Conservation (phyloP, 2,329 filamentous ascomycete genomes). For the Fusarium lyarnte region DNA sequence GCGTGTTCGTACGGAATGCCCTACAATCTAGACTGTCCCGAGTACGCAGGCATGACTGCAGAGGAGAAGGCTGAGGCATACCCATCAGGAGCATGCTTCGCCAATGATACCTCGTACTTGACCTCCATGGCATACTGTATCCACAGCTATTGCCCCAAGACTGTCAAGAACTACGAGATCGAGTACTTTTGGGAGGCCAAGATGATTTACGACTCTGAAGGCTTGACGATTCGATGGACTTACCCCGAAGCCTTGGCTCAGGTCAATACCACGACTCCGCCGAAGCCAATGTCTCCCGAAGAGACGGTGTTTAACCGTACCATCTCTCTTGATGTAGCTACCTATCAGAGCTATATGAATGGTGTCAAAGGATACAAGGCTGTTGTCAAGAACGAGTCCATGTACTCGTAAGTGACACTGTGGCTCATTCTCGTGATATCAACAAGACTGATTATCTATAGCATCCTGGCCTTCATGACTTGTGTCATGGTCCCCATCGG, state of each 20-base stretch:
- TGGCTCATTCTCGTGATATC: neutral
- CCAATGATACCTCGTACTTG: slow-evolving; percentile 23
- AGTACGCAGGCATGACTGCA: slow-evolving; percentile 28
- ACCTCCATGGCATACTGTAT: slow-evolving; percentile 40
- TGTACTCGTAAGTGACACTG: slow-evolving; percentile 23
- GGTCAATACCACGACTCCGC: slow-evolving; percentile 4
- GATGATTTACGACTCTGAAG: slow-evolving; percentile 21
- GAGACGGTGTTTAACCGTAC: slow-evolving; percentile 29
- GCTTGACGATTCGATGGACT: slow-evolving; percentile 1
- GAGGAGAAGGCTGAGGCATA: slow-evolving; percentile 22
- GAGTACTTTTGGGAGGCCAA: slow-evolving; percentile 30
- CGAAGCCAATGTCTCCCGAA: neutral
- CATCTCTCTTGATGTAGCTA: slow-evolving; percentile 4
- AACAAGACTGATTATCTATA: neutral
- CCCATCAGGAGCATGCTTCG: slow-evolving; percentile 29
- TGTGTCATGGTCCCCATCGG: slow-evolving; percentile 33
- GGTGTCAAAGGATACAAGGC: slow-evolving; percentile 2
- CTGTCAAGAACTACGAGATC: slow-evolving; percentile 6
- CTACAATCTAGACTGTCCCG: slow-evolving; percentile 31
- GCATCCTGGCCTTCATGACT: slow-evolving; percentile 34
- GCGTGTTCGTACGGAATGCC: slow-evolving; percentile 33
- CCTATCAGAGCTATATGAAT: slow-evolving; percentile 20
- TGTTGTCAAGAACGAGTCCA: slow-evolving; percentile 19
- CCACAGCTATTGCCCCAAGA: neutral
- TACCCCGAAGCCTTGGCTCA: slow-evolving; percentile 27